Evolutionary conservation across 495 filamentous ascomycete genomes (phyloP).

Genomic region (Oidiodendron maius): DNA sequence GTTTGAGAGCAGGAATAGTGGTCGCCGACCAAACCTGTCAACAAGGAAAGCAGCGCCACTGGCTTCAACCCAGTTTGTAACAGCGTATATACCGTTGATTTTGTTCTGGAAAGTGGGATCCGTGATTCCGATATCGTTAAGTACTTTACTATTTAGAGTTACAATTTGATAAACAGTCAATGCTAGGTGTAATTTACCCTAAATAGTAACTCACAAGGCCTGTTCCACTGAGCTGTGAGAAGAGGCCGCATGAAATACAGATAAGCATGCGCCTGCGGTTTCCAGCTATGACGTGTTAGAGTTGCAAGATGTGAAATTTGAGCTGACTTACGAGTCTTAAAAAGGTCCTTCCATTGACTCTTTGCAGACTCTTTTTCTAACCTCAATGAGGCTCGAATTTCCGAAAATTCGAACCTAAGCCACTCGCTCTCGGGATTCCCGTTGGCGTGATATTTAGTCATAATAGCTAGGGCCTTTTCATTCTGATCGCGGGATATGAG

Average conservation of each 20-base stretch:
- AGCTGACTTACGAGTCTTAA: slow-evolving; percentile 28
- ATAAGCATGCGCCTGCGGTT: slow-evolving; percentile 45
- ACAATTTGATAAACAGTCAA: no score
- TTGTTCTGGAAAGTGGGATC: slow-evolving; percentile 1
- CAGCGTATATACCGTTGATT: slow-evolving; percentile 27
- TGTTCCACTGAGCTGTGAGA: slow-evolving; percentile 28
- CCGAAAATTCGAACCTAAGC: slow-evolving; percentile 19
- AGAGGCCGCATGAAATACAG: slow-evolving; percentile 42
- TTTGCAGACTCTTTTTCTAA: slow-evolving; percentile 38
- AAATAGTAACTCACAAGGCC: slow-evolving; percentile 1
- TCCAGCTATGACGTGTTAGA: slow-evolving; percentile 18
- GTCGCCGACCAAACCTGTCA: slow-evolving; percentile 8
- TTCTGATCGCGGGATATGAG: slow-evolving; percentile 15
- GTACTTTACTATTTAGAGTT: background rate
- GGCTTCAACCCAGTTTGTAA: slow-evolving; percentile 26
- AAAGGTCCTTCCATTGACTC: slow-evolving; percentile 35
- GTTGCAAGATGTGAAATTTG: background rate
- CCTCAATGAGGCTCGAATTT: slow-evolving; percentile 36
- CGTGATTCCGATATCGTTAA: background rate
- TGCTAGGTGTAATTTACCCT: background rate
- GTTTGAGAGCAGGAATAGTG: slow-evolving; percentile 13
- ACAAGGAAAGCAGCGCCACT: slow-evolving; percentile 26
- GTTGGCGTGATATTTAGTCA: slow-evolving; percentile 21
- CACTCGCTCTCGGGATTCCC: slow-evolving; percentile 11
- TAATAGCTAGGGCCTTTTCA: slow-evolving; percentile 20